These are phyloP conservation scores for Talaromyces nanjingensis DNA, from an alignment of 495 filamentous ascomycete species.

Conservation along the genomic window DNA sequence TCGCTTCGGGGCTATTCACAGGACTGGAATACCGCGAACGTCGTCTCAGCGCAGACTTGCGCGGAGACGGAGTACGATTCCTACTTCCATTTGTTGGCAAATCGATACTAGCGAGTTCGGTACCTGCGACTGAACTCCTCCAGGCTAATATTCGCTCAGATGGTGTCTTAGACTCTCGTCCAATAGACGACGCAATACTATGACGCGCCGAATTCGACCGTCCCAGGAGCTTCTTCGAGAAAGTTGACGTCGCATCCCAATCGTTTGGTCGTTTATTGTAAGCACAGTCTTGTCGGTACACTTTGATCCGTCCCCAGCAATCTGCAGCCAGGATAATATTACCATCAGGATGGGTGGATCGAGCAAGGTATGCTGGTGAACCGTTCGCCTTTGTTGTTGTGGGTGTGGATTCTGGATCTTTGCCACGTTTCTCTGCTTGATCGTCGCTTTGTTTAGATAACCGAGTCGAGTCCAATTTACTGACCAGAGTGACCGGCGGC, in stretches of 20 bases:
- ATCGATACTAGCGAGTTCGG: constrained; percentile 45
- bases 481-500: constrained; percentile 78
- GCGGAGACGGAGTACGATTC: constrained; percentile 51
- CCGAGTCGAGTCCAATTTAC: constrained; percentile 51
- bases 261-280: constrained; percentile 50
- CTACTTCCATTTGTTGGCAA: constrained; percentile 31
- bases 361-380: constrained; percentile 63
- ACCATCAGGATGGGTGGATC: constrained; percentile 70
- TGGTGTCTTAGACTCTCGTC: constrained; percentile 46
- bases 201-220: constrained; percentile 59
- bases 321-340: constrained; percentile 93
- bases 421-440: constrained; percentile 18
- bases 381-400: constrained; percentile 50
- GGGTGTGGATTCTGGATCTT: constrained; percentile 19
- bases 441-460: constrained; percentile 27
- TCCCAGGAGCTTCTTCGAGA: constrained; percentile 68
- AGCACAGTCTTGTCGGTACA: constrained; percentile 92
- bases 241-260: constrained; percentile 57
- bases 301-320: constrained; percentile 80
- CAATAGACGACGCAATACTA: constrained; percentile 42
- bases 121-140: constrained; percentile 69
- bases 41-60: constrained; percentile 31
- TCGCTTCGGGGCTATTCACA: constrained; percentile 10
- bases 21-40: constrained; percentile 26
- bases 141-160: constrained; percentile 87